Evolutionary conservation across 2,329 filamentous ascomycete genomes (phyloP).

Genomic region (Dryadomyces quercivorus): DNA sequence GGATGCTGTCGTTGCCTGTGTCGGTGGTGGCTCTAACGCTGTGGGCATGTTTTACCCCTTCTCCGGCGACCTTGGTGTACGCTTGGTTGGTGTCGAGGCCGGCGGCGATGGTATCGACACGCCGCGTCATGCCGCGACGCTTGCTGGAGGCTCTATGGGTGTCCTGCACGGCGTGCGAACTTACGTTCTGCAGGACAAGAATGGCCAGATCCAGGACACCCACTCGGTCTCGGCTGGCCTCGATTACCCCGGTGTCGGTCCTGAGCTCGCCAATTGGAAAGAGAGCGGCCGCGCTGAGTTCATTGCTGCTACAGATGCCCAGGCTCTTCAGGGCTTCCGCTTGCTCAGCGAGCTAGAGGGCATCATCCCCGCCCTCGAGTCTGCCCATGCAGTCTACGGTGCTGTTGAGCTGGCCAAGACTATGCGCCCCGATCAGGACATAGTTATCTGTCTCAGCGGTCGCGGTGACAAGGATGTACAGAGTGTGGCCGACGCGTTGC

Average conservation of each 20-base stretch:
- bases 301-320: conserved; percentile 78
- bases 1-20: conserved; percentile 91
- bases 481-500: conserved; percentile 90
- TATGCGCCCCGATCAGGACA: conserved; percentile 75
- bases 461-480: conserved; percentile 98
- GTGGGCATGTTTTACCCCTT: conserved; percentile 99
- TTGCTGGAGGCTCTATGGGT: conserved; percentile 76
- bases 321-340: conserved; percentile 81
- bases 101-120: conserved; percentile 90
- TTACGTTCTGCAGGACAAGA: conserved; percentile 83
- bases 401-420: conserved; percentile 85
- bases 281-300: conserved; percentile 78
- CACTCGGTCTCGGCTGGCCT: conserved; percentile 94
- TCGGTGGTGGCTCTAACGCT: conserved; percentile 90
- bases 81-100: conserved; percentile 86
- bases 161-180: conserved; percentile 93
- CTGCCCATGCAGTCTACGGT: conserved; percentile 82
- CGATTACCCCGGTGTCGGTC: conserved; percentile 94
- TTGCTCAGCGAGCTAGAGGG: conserved; percentile 80
- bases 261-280: conserved; percentile 88
- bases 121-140: conserved; percentile 70
- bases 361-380: conserved; percentile 93
- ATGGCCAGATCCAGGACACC: conserved; percentile 89
- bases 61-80: conserved; percentile 69
- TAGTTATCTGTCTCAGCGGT: conserved; percentile 89